These are phyloP conservation scores for Fraxinus cuspidata DNA, from an alignment of 257 asterid genomes.

Conservation along the genomic window DNA sequence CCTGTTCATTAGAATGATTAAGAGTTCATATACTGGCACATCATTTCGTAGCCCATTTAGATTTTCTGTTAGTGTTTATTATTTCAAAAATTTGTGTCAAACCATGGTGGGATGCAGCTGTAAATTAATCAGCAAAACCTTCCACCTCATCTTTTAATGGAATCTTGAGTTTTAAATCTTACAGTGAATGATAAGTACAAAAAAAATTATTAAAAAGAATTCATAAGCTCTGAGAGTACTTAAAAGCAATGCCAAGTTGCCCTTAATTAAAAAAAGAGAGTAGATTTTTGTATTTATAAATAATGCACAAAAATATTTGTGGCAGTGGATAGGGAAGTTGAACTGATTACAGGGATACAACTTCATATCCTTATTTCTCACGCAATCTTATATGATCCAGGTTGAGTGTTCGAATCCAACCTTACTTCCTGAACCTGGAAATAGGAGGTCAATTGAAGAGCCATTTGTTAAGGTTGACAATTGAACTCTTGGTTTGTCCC, in stretches of 20 bases:
- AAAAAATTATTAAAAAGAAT: background rate
- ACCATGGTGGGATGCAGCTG: slow-evolving; percentile 1
- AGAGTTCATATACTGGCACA: background rate
- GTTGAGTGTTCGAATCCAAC: slow-evolving; percentile 97
- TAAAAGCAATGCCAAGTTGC: background rate
- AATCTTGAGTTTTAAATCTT: background rate
- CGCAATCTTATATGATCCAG: slow-evolving; percentile 42
- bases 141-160: background rate
- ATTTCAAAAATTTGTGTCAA: background rate
- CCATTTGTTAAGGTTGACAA: slow-evolving; percentile 82
- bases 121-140: slow-evolving; percentile 7
- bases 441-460: slow-evolving; percentile 86
- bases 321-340: background rate
- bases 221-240: background rate
- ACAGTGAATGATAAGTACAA: background rate
- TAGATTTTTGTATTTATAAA: background rate
- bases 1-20: background rate
- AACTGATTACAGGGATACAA: background rate
- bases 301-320: background rate
- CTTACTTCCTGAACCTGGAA: slow-evolving; percentile 95
- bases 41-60: background rate
- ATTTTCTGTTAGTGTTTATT: background rate
- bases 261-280: background rate
- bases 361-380: slow-evolving; percentile 18
- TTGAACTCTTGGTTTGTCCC: slow-evolving; percentile 5